Evolutionary conservation across 2,329 filamentous ascomycete species (phyloP), one percentile per base, ranked within the genome.

Genomic region (Graphilbum sp.): DNA sequence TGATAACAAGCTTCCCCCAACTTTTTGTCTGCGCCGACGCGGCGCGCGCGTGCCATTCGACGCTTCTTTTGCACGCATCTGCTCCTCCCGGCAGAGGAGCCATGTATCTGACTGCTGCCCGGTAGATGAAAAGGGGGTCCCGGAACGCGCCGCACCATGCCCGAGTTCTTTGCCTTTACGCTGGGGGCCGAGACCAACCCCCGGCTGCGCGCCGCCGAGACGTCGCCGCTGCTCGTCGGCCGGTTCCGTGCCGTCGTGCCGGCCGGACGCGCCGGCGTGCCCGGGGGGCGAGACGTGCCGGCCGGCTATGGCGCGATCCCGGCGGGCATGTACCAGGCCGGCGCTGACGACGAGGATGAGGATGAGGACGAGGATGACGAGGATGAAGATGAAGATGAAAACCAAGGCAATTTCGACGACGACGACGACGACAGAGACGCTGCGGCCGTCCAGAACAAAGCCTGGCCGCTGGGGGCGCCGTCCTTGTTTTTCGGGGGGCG

Each of bases 121-220:
- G n/a, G n/a, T n/a, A n/a, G n/a, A n/a, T n/a, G n/a, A n/a, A n/a
- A n/a, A n/a, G n/a, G n/a, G n/a, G n/a, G n/a, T n/a, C n/a, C n/a
- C n/a, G n/a, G n/a, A n/a, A 36, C 17, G 24, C 21, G 13, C 32
- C 16, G 16, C 32, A 43, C 41, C 11, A 77, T 78, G 72, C 70
- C 74, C 51, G 63, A 66, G 50, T 75, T 78, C 62, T 79, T 79
- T 58, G 64, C 68, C 53, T 79, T 79, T 57, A 74, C 74, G 45
- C 73, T 74, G 50, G 75, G 74, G 54, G 66, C 60, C 50, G 75
- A 79, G 57, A 66, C 71, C 45, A 65, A 62, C 48, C 58, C 62
- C 43, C 62, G 63, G 36, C 61, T 64, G 43, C 63, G 63, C 41
- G 51, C 56, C 37, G 54, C 52, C 47, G 51, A 58, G 35, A 67